Conservation (phyloP, 108 stramenopile species). For the Stephanodiscus minutulus region DNA sequence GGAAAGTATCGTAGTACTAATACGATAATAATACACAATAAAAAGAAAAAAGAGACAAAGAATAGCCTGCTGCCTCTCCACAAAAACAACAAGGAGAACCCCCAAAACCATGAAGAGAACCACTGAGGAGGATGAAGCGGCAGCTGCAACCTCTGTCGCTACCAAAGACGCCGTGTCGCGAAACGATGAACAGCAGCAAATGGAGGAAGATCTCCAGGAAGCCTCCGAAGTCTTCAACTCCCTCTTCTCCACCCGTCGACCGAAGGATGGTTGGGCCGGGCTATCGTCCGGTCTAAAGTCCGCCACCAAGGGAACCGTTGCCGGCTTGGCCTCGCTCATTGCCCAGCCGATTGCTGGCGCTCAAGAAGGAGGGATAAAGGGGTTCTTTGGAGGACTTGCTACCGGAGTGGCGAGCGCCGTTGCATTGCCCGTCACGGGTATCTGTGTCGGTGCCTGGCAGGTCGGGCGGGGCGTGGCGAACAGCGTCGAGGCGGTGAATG, state of each 20-base stretch:
- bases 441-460: constrained; percentile 85
- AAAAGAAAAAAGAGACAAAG: too few species aligned
- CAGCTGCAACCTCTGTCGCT: neutral
- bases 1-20: neutral
- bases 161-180: neutral
- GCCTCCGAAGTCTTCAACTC: constrained; percentile 59
- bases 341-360: constrained; percentile 88
- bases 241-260: constrained; percentile 79
- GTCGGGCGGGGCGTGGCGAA: constrained; percentile 78
- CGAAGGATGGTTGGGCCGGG: constrained; percentile 90
- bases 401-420: constrained; percentile 82
- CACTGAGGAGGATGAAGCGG: neutral
- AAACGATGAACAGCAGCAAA: constrained; percentile 18
- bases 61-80: too few species aligned
- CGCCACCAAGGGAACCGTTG: constrained; percentile 77
- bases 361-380: constrained; percentile 72
- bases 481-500: constrained; percentile 70
- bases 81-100: neutral
- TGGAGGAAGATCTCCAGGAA: constrained; percentile 46
- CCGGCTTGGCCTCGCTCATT: constrained; percentile 76
- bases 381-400: constrained; percentile 81
- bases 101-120: constrained; percentile 6
- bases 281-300: constrained; percentile 75
- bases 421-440: constrained; percentile 82
- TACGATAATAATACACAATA: too few species aligned